These are phyloP conservation scores for Erodium texanum DNA, from an alignment of 441 rosid species.

Conservation along the genomic window DNA sequence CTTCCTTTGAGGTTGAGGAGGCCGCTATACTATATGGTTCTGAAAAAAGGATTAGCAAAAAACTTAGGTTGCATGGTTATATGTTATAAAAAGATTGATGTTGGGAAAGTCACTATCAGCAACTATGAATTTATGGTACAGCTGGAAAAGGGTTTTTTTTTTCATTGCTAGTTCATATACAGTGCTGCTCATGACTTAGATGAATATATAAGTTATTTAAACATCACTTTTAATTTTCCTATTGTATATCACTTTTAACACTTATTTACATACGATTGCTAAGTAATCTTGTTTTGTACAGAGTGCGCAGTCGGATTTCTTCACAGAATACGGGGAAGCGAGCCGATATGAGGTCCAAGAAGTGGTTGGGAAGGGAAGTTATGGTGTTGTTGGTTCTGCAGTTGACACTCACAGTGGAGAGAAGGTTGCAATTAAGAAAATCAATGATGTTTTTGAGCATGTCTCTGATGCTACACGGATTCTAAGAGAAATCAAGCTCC, in stretches of 20 bases:
- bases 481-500: slow-evolving; percentile 84
- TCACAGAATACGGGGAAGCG: slow-evolving; percentile 96
- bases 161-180: background rate
- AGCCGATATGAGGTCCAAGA: slow-evolving; percentile 79
- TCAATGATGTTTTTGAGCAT: slow-evolving; percentile 90
- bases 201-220: background rate
- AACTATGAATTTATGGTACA: background rate
- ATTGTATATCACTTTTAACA: background rate
- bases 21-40: background rate
- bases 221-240: background rate
- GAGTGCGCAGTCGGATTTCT: slow-evolving; percentile 71
- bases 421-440: slow-evolving; percentile 87
- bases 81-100: background rate
- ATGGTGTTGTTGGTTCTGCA: slow-evolving; percentile 93
- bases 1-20: too few relatives aligned
- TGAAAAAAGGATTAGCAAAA: background rate
- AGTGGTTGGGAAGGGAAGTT: slow-evolving; percentile 92
- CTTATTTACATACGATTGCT: background rate
- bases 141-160: too few relatives aligned
- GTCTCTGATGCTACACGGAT: slow-evolving; percentile 96
- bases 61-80: background rate
- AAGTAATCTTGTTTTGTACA: slow-evolving; percentile 13
- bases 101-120: too few relatives aligned
- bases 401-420: slow-evolving; percentile 74
- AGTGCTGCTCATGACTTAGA: background rate